Evolutionary conservation across 345 rosid genomes (phyloP).

Genomic region (Salix brachista): DNA sequence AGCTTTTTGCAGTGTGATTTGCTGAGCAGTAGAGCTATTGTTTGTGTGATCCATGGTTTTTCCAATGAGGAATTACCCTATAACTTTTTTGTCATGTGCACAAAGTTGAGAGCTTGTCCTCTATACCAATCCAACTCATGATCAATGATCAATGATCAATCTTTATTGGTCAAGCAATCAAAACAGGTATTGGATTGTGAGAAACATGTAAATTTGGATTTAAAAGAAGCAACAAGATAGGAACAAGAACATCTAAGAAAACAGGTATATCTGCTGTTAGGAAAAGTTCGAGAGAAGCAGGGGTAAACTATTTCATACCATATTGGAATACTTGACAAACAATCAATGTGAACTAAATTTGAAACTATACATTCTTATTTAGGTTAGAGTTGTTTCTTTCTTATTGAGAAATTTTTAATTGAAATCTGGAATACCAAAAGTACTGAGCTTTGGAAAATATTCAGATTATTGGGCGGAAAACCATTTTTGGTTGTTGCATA

Average conservation of each 20-base stretch:
- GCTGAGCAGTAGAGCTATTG: no score
- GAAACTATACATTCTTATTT: neutral
- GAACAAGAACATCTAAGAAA: neutral
- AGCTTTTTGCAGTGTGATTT: neutral
- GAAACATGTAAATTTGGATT: neutral
- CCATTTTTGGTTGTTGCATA: neutral
- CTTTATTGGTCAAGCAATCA: neutral
- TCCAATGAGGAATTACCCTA: neutral
- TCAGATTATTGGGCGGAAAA: neutral
- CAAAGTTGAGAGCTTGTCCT: neutral
- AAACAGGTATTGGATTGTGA: no score
- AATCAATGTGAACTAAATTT: neutral
- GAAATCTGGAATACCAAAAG: neutral
- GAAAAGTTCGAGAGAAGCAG: neutral
- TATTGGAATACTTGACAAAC: neutral
- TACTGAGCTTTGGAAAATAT: neutral
- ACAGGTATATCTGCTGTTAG: neutral
- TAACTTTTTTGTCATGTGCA: neutral
- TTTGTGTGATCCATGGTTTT: neutral
- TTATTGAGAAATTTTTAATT: neutral
- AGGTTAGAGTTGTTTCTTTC: neutral
- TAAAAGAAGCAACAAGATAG: neutral
- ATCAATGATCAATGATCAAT: neutral
- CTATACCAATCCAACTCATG: neutral
- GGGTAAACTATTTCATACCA: neutral